Base-by-base conservation (phyloP, 2,329 filamentous ascomycete genomes). In the Monilinia aucupariae region DNA sequence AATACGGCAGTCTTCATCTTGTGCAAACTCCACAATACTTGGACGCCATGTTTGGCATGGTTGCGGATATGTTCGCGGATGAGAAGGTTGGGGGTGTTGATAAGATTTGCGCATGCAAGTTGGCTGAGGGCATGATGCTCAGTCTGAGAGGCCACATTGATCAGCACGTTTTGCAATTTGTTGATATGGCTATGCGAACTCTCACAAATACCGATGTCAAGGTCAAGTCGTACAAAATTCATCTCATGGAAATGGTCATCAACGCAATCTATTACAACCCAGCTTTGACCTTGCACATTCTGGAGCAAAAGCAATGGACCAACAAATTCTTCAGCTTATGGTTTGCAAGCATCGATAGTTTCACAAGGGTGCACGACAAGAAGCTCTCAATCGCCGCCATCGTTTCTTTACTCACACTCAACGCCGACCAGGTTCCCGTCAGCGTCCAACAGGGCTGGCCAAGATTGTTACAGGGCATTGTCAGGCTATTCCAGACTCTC, bases 301-400 rank as follows among this genome's bases (percentile, higher is more conserved):
- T 99, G n/a, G 94, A 99, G 78, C 79, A 82, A 60, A 93, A 96
- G 72, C 88, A 86, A 65, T 97, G 92, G 93, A 97, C 94, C 8
- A 97, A 97, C 78, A 96, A 96, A 74, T 99, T 99, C 79, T 99
- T 99, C 81, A 96, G 91, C 77, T 80, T 96, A 64, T 99, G 94
- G 94, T 99, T 99, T 76, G 91, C 91, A 49, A 96, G 88, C 78
- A 99, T 99, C 79, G 89, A 96, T 66, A 88, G 85, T 72, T 97
- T 99, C 78, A 90, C 86, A 59, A 85, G 94, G 49, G 94, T 99
- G 2, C 94, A 99, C 75, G 94, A 99, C 80, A 99, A 99, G 84
- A 99, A 97, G 81, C 82, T 99, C 32, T 97, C 91, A 66, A 97
- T 99, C 71, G 90, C 92, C 22, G 93, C 92, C 53, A 97, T 99